A percentile compares a stretch with the other conserved stretches of the same genome.
These are phyloP conservation scores for Dothideomycetidae sp. DNA, from an alignment of 2,329 filamentous ascomycete species.

Conservation along the genomic window DNA sequence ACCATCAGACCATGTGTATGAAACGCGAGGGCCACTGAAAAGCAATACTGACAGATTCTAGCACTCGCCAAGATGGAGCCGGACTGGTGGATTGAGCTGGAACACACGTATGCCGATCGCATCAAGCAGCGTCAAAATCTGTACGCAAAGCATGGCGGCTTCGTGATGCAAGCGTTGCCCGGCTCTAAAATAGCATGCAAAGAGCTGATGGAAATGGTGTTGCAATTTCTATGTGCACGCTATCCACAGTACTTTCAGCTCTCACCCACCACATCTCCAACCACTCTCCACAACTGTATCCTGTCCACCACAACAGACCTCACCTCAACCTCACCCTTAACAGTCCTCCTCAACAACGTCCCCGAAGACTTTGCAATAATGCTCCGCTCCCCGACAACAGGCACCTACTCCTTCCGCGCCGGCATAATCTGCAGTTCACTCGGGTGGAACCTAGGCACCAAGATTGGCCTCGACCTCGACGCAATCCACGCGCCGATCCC, in stretches of 20 bases:
- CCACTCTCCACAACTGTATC: conserved; percentile 53
- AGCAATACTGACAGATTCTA: conserved; percentile 23
- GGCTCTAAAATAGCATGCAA: conserved; percentile 68
- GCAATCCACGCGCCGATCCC: conserved; percentile 63
- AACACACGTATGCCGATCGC: conserved; percentile 53
- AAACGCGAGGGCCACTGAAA: background rate
- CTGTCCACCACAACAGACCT: conserved; percentile 49
- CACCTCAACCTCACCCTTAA: conserved; percentile 47
- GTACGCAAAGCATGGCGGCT: conserved; percentile 46
- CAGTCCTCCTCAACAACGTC: conserved; percentile 59
- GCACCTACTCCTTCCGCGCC: conserved; percentile 59
- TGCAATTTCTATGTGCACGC: conserved; percentile 64
- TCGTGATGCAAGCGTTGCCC: conserved; percentile 53
- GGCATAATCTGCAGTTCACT: conserved; percentile 66
- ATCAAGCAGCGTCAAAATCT: conserved; percentile 56
- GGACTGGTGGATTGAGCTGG: conserved; percentile 83
- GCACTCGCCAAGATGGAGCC: conserved; percentile 64
- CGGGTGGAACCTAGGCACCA: conserved; percentile 63
- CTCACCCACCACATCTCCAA: conserved; percentile 31
- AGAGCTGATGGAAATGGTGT: conserved; percentile 73
- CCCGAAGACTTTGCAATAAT: conserved; percentile 76
- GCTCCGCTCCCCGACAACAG: conserved; percentile 54
- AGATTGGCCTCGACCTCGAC: conserved; percentile 56
- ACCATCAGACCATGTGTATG: conserved; percentile 86
- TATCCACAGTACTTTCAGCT: conserved; percentile 64